These are phyloP conservation scores for Xanthoparmelia taractica DNA, from an alignment of 495 filamentous ascomycete species.

Conservation along the genomic window DNA sequence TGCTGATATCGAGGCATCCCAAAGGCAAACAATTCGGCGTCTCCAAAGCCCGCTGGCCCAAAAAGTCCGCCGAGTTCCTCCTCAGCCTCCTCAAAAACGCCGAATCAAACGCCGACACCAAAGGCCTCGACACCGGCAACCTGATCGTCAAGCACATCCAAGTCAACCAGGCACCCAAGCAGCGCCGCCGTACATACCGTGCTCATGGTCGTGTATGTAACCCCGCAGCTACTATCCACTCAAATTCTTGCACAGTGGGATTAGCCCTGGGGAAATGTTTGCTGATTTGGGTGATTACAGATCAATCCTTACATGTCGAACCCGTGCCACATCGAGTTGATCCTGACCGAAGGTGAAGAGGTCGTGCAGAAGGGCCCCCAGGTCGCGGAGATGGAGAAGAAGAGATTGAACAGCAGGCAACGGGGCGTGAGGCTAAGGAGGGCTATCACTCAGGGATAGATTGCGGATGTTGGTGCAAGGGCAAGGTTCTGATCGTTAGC, in stretches of 20 bases:
- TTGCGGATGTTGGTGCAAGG: slow-evolving; percentile 38
- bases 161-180: slow-evolving; percentile 99
- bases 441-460: slow-evolving; percentile 54
- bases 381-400: slow-evolving; percentile 50
- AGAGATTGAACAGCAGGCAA: slow-evolving; percentile 75
- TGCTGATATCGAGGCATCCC: not conserved
- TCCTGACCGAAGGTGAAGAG: slow-evolving; percentile 95
- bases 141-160: slow-evolving; percentile 98
- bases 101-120: slow-evolving; percentile 97
- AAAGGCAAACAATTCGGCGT: slow-evolving; percentile 98
- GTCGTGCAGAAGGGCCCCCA: slow-evolving; percentile 70
- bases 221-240: not conserved
- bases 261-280: not conserved
- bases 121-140: slow-evolving; percentile 96
- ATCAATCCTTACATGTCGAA: slow-evolving; percentile 99
- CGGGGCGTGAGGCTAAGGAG: slow-evolving; percentile 69
- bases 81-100: slow-evolving; percentile 97
- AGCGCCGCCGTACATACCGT: slow-evolving; percentile 95
- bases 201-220: slow-evolving; percentile 96
- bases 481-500: not conserved
- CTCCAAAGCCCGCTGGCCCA: slow-evolving; percentile 93
- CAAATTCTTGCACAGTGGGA: not conserved
- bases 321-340: slow-evolving; percentile 99
- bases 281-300: slow-evolving; percentile 38
- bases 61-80: slow-evolving; percentile 97